Evolutionary conservation across 805 yeast species (phyloP).

Genomic region (Yarrowia alimentaria): DNA sequence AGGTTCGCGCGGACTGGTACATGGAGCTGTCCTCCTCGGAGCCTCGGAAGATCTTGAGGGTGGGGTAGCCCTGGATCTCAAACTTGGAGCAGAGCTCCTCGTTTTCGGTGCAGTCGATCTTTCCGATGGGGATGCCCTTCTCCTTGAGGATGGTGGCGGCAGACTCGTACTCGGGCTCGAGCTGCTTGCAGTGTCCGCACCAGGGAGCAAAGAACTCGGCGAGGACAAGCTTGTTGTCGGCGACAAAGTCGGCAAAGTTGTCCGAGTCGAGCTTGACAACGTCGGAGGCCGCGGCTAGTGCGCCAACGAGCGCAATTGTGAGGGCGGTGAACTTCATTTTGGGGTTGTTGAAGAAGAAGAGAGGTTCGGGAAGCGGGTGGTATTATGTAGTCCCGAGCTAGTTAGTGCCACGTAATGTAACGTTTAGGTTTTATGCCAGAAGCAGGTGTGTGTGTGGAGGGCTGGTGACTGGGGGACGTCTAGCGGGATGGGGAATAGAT

Average conservation of each 20-base stretch:
- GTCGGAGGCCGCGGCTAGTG: slow-evolving; percentile 64
- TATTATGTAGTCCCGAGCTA: slow-evolving; percentile 23
- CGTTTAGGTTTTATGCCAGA: slow-evolving; percentile 18
- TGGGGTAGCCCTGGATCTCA: slow-evolving; percentile 78
- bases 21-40: slow-evolving; percentile 46
- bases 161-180: slow-evolving; percentile 62
- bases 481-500: background rate
- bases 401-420: slow-evolving; percentile 26
- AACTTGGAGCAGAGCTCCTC: slow-evolving; percentile 69
- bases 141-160: slow-evolving; percentile 62
- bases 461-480: slow-evolving; percentile 4
- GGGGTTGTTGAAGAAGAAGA: slow-evolving; percentile 12
- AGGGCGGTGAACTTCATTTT: slow-evolving; percentile 44
- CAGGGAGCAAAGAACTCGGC: slow-evolving; percentile 95
- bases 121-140: slow-evolving; percentile 41
- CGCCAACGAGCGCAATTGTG: slow-evolving; percentile 38
- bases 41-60: slow-evolving; percentile 64
- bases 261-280: slow-evolving; percentile 75
- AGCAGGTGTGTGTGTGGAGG: slow-evolving; percentile 10
- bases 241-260: slow-evolving; percentile 63
- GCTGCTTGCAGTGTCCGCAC: slow-evolving; percentile 90
- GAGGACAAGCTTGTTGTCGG: slow-evolving; percentile 67
- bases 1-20: slow-evolving; percentile 81
- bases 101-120: slow-evolving; percentile 81
- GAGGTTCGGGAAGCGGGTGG: slow-evolving; percentile 12